Conservation (phyloP, 352 stramenopile species). For the Phytophthora gonapodyides region DNA sequence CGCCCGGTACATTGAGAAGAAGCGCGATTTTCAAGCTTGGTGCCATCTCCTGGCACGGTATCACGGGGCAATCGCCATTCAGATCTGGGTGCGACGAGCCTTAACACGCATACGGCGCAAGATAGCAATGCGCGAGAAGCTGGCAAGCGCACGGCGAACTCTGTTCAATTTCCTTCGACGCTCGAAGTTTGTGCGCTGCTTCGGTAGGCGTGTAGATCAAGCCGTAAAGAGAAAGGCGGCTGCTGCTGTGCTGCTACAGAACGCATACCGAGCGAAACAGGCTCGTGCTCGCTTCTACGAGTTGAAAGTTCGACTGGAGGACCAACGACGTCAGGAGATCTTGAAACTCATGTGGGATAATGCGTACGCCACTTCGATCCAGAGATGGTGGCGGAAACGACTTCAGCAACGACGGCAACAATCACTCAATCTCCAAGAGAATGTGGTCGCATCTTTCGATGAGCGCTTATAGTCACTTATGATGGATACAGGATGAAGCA, state of each 20-base stretch:
- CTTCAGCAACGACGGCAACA: slow-evolving; percentile 1
- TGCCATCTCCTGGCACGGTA: slow-evolving; percentile 49
- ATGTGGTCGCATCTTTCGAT: too few species aligned
- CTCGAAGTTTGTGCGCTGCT: slow-evolving; percentile 38
- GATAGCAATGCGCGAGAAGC: slow-evolving; percentile 17
- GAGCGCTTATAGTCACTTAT: too few species aligned
- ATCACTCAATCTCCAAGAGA: not conserved
- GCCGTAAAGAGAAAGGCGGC: slow-evolving; percentile 30
- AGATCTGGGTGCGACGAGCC: slow-evolving; percentile 52
- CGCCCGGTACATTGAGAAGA: slow-evolving; percentile 41
- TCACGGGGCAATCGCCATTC: slow-evolving; percentile 58
- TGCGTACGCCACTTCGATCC: slow-evolving; percentile 70
- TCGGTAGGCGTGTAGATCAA: slow-evolving; percentile 42
- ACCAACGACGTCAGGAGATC: slow-evolving; percentile 50
- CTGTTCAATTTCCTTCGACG: slow-evolving; percentile 63
- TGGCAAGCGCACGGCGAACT: slow-evolving; percentile 22
- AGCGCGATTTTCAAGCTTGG: slow-evolving; percentile 46
- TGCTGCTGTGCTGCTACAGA: slow-evolving; percentile 55
- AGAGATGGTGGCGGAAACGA: slow-evolving; percentile 55
- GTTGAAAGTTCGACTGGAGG: slow-evolving; percentile 67
- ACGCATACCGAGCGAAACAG: slow-evolving; percentile 62
- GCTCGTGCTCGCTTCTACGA: slow-evolving; percentile 60
- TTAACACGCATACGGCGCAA: slow-evolving; percentile 29
- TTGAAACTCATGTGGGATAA: slow-evolving; percentile 72
- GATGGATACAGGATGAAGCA: too few species aligned